Conservation (phyloP, 2,329 filamentous ascomycete species). For the Geosmithia flava region DNA sequence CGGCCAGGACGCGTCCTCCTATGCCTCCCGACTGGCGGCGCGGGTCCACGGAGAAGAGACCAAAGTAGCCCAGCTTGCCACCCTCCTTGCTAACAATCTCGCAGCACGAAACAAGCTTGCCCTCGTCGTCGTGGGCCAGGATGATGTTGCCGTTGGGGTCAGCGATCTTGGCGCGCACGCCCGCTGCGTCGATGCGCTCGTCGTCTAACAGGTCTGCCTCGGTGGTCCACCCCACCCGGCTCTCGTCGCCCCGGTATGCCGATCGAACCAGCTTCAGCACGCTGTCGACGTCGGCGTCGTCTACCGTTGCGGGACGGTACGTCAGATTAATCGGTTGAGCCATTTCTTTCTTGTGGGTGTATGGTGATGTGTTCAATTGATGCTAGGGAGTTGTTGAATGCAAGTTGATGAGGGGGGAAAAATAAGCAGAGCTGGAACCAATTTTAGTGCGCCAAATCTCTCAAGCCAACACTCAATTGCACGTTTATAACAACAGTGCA, state of each 20-base stretch:
- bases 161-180: slow-evolving; percentile 25
- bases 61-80: slow-evolving; percentile 24
- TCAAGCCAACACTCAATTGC: too few species aligned
- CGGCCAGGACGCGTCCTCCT: slow-evolving; percentile 24
- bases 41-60: slow-evolving; percentile 34
- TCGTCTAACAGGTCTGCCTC: slow-evolving; percentile 30
- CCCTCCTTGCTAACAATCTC: slow-evolving; percentile 18
- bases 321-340: slow-evolving; percentile 9
- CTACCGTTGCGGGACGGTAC: slow-evolving; percentile 20
- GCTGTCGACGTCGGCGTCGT: slow-evolving; percentile 18
- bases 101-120: slow-evolving; percentile 27
- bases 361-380: neutral
- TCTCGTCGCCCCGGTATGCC: slow-evolving; percentile 29
- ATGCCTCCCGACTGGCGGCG: slow-evolving; percentile 27
- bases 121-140: slow-evolving; percentile 16
- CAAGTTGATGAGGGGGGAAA: neutral
- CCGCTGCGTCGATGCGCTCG: slow-evolving; percentile 26
- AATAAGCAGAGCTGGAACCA: neutral
- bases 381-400: neutral
- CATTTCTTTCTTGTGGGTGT: neutral
- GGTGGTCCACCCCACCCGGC: slow-evolving; percentile 31
- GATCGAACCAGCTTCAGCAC: slow-evolving; percentile 26
- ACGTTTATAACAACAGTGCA: too few species aligned
- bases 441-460: too few species aligned
- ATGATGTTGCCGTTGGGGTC: slow-evolving; percentile 22